Evolutionary conservation across 371 early-diverging fungal genomes (phyloP), one percentile per base, ranked within the genome.

Genomic region (Mucor piriformis): DNA sequence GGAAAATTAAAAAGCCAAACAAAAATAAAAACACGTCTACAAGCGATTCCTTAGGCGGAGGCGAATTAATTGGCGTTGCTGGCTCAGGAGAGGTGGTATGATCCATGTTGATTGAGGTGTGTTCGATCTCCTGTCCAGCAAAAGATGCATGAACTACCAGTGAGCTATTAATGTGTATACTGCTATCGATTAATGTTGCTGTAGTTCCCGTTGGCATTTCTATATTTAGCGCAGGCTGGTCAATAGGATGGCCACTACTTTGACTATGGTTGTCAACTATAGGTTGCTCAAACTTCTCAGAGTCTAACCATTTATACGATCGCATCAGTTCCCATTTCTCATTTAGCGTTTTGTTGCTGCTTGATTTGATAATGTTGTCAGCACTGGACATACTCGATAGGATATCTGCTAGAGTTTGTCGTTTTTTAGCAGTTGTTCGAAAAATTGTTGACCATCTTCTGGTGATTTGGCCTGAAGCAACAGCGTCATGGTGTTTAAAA

Each of bases 1-100:
- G 68, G 32, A 68, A 63, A 35, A 68, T 20, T 32, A 68, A 16
- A 49, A 68, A 68, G 16, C 68, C 68, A 56, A 68, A 68, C 12
- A 68, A 42, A 50, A 68, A 60, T 21, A 68, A 42, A 49, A 40
- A 20, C 46, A 59, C 52, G 32, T 59, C 60, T 11, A 33, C 46
- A 1, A 15, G 16, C 32, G 46, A 37, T 29, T 29, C 29, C 1
- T 29, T 29, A 29, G 29, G 29, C 29, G 29, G 29, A 4, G 29
- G 8, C 4, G 29, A 8, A 29, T 4, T 4, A 29, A n/a, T 25
- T 48, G 21, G 11, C 21, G 49, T 23, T 51, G 3, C 13, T 37
- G 37, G 13, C 21, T 37, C 52, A 51, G 16, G 43, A 43, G 43
- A 8, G 10, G n/a, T n/a, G n/a, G n/a, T n/a, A n/a, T n/a, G n/a